Conservation (phyloP, 2,329 filamentous ascomycete genomes). For the Aspergillus fischeri region DNA sequence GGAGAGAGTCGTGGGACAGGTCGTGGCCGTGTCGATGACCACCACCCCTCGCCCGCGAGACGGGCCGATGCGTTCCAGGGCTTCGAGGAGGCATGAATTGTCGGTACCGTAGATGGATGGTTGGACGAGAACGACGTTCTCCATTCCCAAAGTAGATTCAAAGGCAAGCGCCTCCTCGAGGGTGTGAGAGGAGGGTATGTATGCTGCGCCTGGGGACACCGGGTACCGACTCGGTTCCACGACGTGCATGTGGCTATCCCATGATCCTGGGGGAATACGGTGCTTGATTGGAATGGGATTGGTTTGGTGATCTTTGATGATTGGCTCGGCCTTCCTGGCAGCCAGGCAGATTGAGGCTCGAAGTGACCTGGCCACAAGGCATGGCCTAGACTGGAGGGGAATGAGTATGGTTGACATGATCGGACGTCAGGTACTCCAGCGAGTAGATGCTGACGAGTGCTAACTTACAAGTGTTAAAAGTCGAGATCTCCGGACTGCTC, state of each 20-base stretch:
- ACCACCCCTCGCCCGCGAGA: slow-evolving; percentile 53
- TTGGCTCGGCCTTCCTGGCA: slow-evolving; percentile 3
- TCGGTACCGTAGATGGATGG: slow-evolving; percentile 60
- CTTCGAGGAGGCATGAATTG: slow-evolving; percentile 57
- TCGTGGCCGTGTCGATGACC: slow-evolving; percentile 48
- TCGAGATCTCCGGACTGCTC: slow-evolving; percentile 3
- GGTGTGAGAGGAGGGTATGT: slow-evolving; percentile 49
- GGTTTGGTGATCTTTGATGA: slow-evolving; percentile 5
- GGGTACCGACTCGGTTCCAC: slow-evolving; percentile 52
- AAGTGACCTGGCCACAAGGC: slow-evolving; percentile 10
- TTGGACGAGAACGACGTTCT: slow-evolving; percentile 58
- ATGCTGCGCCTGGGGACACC: slow-evolving; percentile 46
- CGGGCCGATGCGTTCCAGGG: slow-evolving; percentile 48
- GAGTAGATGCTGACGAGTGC: not conserved
- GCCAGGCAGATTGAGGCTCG: slow-evolving; percentile 15
- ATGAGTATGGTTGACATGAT: slow-evolving; percentile 21
- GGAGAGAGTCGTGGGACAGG: slow-evolving; percentile 37
- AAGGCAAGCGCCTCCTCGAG: slow-evolving; percentile 51
- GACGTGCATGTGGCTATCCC: slow-evolving; percentile 64
- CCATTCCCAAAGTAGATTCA: slow-evolving; percentile 48
- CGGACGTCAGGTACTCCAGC: not conserved
- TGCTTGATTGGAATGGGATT: slow-evolving; percentile 13
- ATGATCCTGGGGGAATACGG: slow-evolving; percentile 38
- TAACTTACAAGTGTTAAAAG: slow-evolving; percentile 6
- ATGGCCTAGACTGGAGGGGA: slow-evolving; percentile 19